These are phyloP conservation scores for Boechera divaricarpa DNA, from an alignment of 345 rosid genomes.

Conservation along the genomic window DNA sequence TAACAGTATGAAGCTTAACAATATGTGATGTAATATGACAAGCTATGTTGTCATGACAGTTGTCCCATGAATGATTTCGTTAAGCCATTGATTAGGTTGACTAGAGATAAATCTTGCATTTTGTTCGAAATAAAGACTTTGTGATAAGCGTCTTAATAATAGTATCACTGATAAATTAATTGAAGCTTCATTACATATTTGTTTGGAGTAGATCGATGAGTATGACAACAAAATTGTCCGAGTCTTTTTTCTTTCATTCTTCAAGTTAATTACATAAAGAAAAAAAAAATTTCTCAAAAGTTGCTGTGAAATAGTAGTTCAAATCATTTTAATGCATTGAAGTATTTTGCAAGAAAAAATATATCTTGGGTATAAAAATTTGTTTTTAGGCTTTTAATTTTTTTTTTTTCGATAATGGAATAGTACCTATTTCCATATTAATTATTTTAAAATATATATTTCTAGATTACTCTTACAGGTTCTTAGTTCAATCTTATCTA, in stretches of 20 bases:
- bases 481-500: background rate
- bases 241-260: background rate
- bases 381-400: background rate
- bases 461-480: background rate
- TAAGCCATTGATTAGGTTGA: constrained; percentile 12
- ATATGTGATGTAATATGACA: constrained; percentile 36
- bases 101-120: constrained; percentile 24
- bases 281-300: too few species aligned
- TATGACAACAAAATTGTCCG: background rate
- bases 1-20: constrained; percentile 5
- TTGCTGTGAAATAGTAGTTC: background rate
- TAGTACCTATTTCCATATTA: background rate
- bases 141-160: background rate
- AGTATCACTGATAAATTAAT: background rate
- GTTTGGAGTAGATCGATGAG: background rate
- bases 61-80: constrained; percentile 23
- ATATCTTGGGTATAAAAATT: background rate
- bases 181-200: background rate
- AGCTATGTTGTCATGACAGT: constrained; percentile 39
- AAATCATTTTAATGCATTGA: background rate
- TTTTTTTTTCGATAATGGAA: background rate
- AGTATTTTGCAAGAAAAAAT: background rate
- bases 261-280: background rate
- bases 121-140: constrained; percentile 1
- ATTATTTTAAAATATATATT: background rate